Base-by-base conservation (phyloP, 352 stramenopile genomes). In the Phytophthora tubulina region DNA sequence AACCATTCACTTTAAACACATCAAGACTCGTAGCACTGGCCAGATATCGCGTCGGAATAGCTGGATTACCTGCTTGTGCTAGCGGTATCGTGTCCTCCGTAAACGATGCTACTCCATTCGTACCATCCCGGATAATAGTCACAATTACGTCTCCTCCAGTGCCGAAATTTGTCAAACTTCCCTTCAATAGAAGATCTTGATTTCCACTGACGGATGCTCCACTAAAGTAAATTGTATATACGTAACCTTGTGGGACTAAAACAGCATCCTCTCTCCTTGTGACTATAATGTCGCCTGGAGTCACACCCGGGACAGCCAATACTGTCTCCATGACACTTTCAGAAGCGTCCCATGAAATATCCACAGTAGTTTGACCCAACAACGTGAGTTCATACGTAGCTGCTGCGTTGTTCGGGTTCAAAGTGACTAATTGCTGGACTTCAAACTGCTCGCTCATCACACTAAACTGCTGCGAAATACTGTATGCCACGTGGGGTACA, bases 191-290 rank as follows among this genome's bases (percentile, higher is more conserved):
- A 10, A 60, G 41, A 13, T 52, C 64, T 4, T 85, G 32, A 45
- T 86, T 75, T 0, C 85, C 87, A 1, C 63, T 63, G 0, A 91
- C 79, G 0, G 73, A 76, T 39, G 51, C 38, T 11, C 83, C 87
- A 33, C 75, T 85, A 27, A 92, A 95, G 70, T 95, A 94, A 27
- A 95, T 76, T 2, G 70, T 89, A 62, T 93, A 95, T 4, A 94
- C 67, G 30, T 69, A 94, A 0, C 84, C 82, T n/a, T 90, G 78
- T 2, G 85, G 78, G 3, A 79, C 82, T 1, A 71, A 14, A 0
- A 64, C 64, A 3, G 68, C 39, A 55, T 94, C 82, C 0, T 55
- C 65, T 3, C 82, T 70, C n/a, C 83, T 68, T 14, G 85, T 91
- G 0, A 92, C 88, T 0, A 81, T 68, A 46, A 95, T 76, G 15